Evolutionary conservation across 202 grass and related monocot genomes (phyloP).

Genomic region (Setaria viridis): DNA sequence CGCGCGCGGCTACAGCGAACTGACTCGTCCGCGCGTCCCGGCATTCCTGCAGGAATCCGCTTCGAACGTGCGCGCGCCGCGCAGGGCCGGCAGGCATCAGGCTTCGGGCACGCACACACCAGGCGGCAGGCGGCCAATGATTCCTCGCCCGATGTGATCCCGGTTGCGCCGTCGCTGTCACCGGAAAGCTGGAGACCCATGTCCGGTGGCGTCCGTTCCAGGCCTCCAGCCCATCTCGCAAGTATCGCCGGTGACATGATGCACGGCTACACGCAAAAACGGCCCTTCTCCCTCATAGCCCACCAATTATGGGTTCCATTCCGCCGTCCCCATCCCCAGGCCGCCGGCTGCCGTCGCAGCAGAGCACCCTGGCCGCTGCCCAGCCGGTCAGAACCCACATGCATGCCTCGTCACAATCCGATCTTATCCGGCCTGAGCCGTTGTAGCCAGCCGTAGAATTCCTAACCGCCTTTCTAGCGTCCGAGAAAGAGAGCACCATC

Average conservation of each 20-base stretch:
- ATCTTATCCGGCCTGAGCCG: conserved; percentile 35
- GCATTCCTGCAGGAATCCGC: neutral
- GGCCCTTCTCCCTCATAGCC: neutral
- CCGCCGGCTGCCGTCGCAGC: neutral
- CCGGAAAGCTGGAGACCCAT: conserved; percentile 43
- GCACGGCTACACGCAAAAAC: neutral
- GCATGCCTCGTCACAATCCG: conserved; percentile 21
- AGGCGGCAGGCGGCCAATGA: neutral
- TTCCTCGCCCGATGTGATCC: conserved; percentile 3
- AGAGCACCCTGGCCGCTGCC: neutral
- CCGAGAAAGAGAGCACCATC: neutral
- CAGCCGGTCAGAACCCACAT: conserved; percentile 13
- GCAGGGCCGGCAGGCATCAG: neutral
- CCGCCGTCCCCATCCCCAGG: neutral
- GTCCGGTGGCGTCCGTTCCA: neutral
- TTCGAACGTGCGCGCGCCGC: no score
- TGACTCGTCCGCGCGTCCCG: neutral
- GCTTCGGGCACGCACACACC: no score
- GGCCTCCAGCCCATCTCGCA: neutral
- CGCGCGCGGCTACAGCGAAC: neutral
- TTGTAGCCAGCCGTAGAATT: neutral
- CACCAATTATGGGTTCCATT: conserved; percentile 61
- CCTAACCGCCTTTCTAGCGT: neutral
- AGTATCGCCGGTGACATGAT: neutral
- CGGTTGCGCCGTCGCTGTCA: conserved; percentile 45